Base-by-base conservation (phyloP, 139 green algal genomes). In the Nannochloris sp. region DNA sequence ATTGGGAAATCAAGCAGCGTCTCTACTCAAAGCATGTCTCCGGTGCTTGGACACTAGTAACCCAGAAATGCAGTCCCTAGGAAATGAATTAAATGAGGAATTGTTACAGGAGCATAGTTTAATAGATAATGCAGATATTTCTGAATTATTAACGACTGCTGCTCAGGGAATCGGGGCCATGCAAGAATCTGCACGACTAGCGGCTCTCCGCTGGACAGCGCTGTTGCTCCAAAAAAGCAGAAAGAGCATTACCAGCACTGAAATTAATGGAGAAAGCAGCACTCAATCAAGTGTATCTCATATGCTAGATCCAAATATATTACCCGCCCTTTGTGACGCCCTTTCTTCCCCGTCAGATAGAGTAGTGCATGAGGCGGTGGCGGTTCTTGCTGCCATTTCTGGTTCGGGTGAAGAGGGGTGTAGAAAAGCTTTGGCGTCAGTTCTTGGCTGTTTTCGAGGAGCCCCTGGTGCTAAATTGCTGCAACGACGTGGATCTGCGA, bases 121-220 rank as follows among this genome's bases (percentile, higher is more conserved):
- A 25, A 44, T 73, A 2, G 78, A 86, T 59, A 80, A 19, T n/a
- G 56, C n/a, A 47, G 30, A 38, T 48, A 15, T 45, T 64, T 7
- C 32, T 35, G 35, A 25, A 14, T 34, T 72, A 15, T 45, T 72
- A 34, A 42, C 58, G 4, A 59, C 38, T 6, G 59, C 37, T 31
- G 36, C 25, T 32, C 66, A 66, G 48, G 31, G 42, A 63, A 62
- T 78, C n/a, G 71, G 61, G 53, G 48, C 54, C 1, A 39, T 55
- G 42, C 55, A 66, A 36, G 90, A 96, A 74, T 53, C 76, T 4
- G 83, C 81, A 23, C 72, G 87, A 56, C 78, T 96, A 24, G 89
- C 89, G 48, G 88, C 91, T 4, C 79, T 97, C 25, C 77, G 81
- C 29, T 97, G 89, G 85, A 63, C 89, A 6, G 55, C 70, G 7